Evolutionary conservation across 2,329 filamentous ascomycete species (phyloP).

Genomic region (Pestalotiopsis sp.): DNA sequence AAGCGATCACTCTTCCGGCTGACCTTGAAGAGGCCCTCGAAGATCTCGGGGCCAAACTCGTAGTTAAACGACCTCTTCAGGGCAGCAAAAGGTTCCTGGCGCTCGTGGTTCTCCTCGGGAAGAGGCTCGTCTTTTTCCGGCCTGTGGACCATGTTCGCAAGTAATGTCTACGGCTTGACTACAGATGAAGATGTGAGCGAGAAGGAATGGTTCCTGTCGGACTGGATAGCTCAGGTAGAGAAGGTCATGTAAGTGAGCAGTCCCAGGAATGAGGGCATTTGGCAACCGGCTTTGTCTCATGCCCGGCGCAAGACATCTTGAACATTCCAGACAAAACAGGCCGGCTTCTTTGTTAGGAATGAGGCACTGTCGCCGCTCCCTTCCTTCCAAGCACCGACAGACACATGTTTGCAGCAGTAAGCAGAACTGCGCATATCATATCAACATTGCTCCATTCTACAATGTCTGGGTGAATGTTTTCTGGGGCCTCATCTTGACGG

Average conservation of each 20-base stretch:
- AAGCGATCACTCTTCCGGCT: conserved; percentile 24
- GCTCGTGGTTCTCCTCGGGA: conserved; percentile 16
- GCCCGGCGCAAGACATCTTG: not conserved
- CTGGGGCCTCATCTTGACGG: no score
- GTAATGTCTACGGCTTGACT: not conserved
- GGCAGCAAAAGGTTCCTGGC: conserved; percentile 13
- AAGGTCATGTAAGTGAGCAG: not conserved
- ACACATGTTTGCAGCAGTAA: not conserved
- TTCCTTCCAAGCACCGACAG: not conserved
- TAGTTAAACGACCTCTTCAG: conserved; percentile 19
- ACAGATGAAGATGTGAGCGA: not conserved
- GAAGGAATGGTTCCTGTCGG: not conserved
- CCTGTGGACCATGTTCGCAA: not conserved
- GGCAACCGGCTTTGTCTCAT: not conserved
- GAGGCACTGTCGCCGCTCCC: not conserved
- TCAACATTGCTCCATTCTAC: no score
- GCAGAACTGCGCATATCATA: no score
- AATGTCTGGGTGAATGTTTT: no score
- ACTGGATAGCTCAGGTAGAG: not conserved
- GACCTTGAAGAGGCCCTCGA: conserved; percentile 29
- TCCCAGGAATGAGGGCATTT: not conserved
- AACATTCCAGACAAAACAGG: conserved; percentile 10
- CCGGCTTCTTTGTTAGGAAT: not conserved
- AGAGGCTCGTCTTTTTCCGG: not conserved
- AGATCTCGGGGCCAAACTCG: conserved; percentile 28